A percentile compares a stretch with the other conserved stretches of the same genome.
These are phyloP conservation scores for Corylus americana DNA, from an alignment of 306 rosid species.

Conservation along the genomic window DNA sequence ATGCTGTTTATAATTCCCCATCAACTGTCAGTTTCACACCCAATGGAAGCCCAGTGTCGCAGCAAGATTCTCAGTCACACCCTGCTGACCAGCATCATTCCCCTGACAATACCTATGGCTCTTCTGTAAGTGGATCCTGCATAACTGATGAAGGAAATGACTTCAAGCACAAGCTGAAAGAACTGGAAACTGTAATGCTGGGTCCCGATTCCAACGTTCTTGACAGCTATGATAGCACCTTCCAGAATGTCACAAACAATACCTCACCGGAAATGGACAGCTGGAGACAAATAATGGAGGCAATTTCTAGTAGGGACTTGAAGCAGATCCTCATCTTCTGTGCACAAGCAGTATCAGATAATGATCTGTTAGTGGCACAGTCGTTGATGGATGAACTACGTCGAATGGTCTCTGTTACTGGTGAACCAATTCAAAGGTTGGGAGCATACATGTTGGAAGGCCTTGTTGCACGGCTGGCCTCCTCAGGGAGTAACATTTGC, in stretches of 20 bases:
- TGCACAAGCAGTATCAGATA: slow-evolving; percentile 77
- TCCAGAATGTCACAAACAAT: slow-evolving; percentile 44
- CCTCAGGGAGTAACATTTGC: slow-evolving; percentile 81
- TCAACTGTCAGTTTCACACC: slow-evolving; percentile 73
- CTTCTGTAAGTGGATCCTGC: slow-evolving; percentile 77
- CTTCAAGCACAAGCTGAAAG: slow-evolving; percentile 77
- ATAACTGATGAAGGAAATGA: slow-evolving; percentile 64
- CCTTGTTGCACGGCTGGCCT: slow-evolving; percentile 63
- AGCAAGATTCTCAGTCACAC: slow-evolving; percentile 64
- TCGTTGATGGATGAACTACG: slow-evolving; percentile 80
- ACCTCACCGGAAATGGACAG: slow-evolving; percentile 51
- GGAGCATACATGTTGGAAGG: slow-evolving; percentile 99
- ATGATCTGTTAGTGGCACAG: slow-evolving; percentile 63
- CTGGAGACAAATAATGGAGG: slow-evolving; percentile 75
- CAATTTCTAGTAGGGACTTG: slow-evolving; percentile 64
- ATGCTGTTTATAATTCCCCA: slow-evolving; percentile 47
- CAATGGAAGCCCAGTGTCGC: slow-evolving; percentile 66
- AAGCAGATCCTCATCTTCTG: slow-evolving; percentile 67
- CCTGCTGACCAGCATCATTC: slow-evolving; percentile 53
- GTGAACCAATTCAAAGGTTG: slow-evolving; percentile 90
- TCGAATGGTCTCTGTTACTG: slow-evolving; percentile 84
- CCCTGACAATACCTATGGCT: slow-evolving; percentile 64
- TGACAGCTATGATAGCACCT: slow-evolving; percentile 53
- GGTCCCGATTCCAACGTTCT: slow-evolving; percentile 70
- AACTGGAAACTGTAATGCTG: slow-evolving; percentile 82